Evolutionary conservation across 257 asterid genomes (phyloP).

Genomic region (Paraleonurus japonicus): DNA sequence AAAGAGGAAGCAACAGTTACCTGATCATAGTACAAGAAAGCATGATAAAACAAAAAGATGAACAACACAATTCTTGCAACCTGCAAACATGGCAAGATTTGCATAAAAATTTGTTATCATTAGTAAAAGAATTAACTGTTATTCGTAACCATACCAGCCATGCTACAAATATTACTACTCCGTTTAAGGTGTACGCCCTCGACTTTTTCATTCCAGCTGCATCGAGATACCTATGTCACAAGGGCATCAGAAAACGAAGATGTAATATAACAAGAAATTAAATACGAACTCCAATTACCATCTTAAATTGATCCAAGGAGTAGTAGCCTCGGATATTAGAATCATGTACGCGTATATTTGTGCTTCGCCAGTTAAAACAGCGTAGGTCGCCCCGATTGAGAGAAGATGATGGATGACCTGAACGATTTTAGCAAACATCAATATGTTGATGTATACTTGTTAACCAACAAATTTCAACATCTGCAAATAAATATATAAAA

Average conservation of each 20-base stretch:
- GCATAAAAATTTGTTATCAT: background rate
- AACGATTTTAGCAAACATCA: constrained; percentile 8
- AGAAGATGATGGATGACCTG: constrained; percentile 87
- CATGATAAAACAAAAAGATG: constrained; percentile 55
- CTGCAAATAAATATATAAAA: no score
- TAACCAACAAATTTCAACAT: no score
- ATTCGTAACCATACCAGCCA: constrained; percentile 58
- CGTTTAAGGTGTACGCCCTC: constrained; percentile 55
- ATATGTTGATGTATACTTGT: background rate
- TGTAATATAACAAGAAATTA: background rate
- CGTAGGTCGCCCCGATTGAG: constrained; percentile 51
- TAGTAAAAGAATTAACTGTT: background rate
- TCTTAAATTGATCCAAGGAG: constrained; percentile 82
- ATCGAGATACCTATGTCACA: constrained; percentile 69
- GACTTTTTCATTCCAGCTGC: constrained; percentile 73
- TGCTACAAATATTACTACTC: constrained; percentile 55
- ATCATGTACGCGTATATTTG: constrained; percentile 70
- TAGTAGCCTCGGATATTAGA: constrained; percentile 79
- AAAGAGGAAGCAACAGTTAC: constrained; percentile 25
- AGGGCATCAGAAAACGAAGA: background rate
- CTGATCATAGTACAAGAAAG: constrained; percentile 47
- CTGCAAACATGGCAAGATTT: constrained; percentile 36
- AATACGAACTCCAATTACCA: constrained; percentile 39
- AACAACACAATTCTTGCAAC: constrained; percentile 71
- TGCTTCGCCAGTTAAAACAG: constrained; percentile 84